Percentiles rank a stretch among this genome's conserved stretches.
Evolutionary conservation across 345 rosid species (phyloP).

Genomic region (Citrus cavaleriei): DNA sequence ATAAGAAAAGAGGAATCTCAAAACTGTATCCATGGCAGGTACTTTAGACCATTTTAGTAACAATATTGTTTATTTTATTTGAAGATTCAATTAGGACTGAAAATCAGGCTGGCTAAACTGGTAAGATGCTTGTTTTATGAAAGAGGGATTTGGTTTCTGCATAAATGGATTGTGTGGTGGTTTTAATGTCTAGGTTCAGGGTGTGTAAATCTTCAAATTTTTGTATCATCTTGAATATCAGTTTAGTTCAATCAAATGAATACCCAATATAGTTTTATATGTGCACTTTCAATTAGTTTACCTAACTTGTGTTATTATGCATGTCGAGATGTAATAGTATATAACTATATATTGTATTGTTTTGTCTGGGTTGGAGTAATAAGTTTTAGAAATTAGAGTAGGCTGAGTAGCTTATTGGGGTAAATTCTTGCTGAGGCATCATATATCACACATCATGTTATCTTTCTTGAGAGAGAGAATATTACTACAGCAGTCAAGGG

Average conservation of each 20-base stretch:
- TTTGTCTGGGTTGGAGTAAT: background rate
- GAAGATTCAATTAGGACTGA: background rate
- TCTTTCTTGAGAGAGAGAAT: background rate
- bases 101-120: background rate
- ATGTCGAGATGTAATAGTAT: background rate
- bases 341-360: background rate
- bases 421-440: background rate
- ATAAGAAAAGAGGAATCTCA: constrained; percentile 76
- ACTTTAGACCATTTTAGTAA: constrained; percentile 8
- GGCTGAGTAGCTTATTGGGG: background rate
- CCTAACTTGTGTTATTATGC: background rate
- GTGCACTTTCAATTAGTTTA: background rate
- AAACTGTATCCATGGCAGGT: constrained; percentile 98
- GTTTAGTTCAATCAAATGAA: background rate
- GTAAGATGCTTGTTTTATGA: background rate
- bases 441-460: background rate
- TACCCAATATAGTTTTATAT: background rate
- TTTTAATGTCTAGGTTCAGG: background rate
- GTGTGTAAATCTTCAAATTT: background rate
- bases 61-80: background rate
- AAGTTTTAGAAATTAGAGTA: background rate
- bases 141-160: background rate
- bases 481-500: background rate
- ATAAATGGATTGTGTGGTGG: background rate
- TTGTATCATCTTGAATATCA: background rate